phyloP scores from a whole-genome alignment of 1,284 basidiomycete species.

The Ceratobasidium sp. region DNA sequence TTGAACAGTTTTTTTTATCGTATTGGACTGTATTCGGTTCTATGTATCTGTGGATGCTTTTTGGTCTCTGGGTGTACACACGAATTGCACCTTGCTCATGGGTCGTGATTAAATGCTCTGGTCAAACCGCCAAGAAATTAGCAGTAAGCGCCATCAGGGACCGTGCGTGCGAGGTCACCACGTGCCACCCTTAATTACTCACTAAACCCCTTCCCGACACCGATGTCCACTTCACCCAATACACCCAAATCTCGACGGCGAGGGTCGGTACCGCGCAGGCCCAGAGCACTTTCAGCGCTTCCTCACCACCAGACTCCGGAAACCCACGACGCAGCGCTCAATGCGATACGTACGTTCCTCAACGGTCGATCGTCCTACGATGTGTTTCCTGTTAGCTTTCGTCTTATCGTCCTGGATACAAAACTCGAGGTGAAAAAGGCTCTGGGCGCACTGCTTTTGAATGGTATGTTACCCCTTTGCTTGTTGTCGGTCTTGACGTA shows the following conservation, averaged over 20 bases:
- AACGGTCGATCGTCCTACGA: slow-evolving; percentile 91
- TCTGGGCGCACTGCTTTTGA: slow-evolving; percentile 88
- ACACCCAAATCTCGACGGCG: slow-evolving; percentile 11
- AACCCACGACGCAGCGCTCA: slow-evolving; percentile 79
- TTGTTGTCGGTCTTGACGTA: neutral
- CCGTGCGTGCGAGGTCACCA: neutral
- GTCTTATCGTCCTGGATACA: slow-evolving; percentile 96
- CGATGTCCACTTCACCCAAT: slow-evolving; percentile 32
- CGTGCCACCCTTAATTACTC: slow-evolving; percentile 3
- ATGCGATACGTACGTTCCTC: slow-evolving; percentile 85
- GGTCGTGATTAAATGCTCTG: too few relatives aligned
- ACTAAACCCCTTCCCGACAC: slow-evolving; percentile 12
- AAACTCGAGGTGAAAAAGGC: slow-evolving; percentile 95
- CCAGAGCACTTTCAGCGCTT: slow-evolving; percentile 39
- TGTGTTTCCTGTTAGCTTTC: slow-evolving; percentile 95
- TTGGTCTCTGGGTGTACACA: neutral
- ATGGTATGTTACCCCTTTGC: slow-evolving; percentile 69
- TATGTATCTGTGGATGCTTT: neutral
- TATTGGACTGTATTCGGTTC: neutral
- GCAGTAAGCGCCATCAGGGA: slow-evolving; percentile 12
- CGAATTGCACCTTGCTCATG: neutral
- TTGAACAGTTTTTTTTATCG: slow-evolving; percentile 3
- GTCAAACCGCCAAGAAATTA: too few relatives aligned
- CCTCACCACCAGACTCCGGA: slow-evolving; percentile 46
- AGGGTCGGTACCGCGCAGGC: slow-evolving; percentile 26